Base-by-base conservation (phyloP, 1,139 yeast genomes). In the Kodamaea sp. region DNA sequence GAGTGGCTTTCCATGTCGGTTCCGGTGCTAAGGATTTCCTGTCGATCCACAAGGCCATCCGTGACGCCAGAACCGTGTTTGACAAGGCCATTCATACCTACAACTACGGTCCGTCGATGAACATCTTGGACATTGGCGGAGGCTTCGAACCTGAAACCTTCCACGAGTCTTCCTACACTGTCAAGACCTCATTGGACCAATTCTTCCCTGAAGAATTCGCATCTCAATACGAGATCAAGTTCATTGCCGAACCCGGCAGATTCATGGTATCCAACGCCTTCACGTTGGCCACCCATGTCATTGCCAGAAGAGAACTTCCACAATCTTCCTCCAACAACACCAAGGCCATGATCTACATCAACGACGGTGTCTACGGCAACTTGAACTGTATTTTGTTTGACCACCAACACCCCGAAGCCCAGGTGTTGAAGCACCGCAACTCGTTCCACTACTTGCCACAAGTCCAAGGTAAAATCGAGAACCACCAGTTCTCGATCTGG, bases 1-100 rank as follows among this genome's bases (percentile, higher is more conserved):
- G 98, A 28, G 92, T 89, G 25, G 90, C 96, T 7, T 92, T 92
- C 75, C 98, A 92, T 58, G 89, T 90, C 39, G 98, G 98, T 1
- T 85, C 96, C 2, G 97, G 97, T 29, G 94, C 96, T 16, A 78
- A 77, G 38, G 95, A 88, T 55, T 76, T 82, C 41, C 62, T 66
- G 30, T 76, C 94, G 7, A 76, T 87, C 48, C 70, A 69, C 41
- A 77, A 76, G 45, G 96, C 97, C 0, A 76, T 88, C 29, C 59
- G 65, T 40, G 95, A 89, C 52, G 78, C 96, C 3, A 76, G 80
- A 37, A 41, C 48, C 6, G 78, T 90, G n/a, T 90, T 90, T 57
- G 83, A 83, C 43, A 56, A 61, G 37, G 92, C 80, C 4, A 53
- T 57, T 13, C 35, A 46, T 5, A 50, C 59, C 11, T 43, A 66